Percentiles rank a stretch among this genome's conserved stretches.
phyloP scores from a whole-genome alignment of 768 basidiomycete species.

The Russula earlei region DNA sequence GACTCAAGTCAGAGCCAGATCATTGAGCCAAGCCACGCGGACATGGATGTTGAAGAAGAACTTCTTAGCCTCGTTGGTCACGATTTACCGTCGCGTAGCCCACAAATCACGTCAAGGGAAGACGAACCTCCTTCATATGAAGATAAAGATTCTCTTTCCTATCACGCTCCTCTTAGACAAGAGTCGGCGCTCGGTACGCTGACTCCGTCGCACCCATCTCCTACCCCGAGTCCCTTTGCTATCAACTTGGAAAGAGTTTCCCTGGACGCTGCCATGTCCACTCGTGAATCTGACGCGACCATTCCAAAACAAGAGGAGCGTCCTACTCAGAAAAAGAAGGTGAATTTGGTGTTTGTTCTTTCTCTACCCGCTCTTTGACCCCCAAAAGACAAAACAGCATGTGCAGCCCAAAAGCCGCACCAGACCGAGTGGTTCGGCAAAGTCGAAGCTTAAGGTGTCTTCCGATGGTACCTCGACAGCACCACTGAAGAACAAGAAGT shows the following conservation, averaged over 20 bases:
- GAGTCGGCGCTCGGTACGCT: constrained; percentile 7
- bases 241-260: constrained; percentile 36
- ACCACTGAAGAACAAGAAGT: constrained; percentile 25
- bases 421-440: constrained; percentile 24
- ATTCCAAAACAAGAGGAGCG: constrained; percentile 16
- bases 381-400: constrained; percentile 18
- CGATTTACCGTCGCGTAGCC: constrained; percentile 3
- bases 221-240: constrained; percentile 15
- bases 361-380: neutral
- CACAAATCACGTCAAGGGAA: constrained; percentile 16
- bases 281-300: constrained; percentile 8
- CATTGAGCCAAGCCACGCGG: constrained; percentile 27
- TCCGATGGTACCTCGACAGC: constrained; percentile 21
- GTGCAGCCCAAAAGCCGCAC: constrained; percentile 27
- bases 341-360: constrained; percentile 4
- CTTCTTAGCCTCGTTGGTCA: constrained; percentile 60
- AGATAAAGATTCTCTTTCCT: neutral
- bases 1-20: neutral
- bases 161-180: neutral
- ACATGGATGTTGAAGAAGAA: constrained; percentile 56
- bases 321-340: constrained; percentile 22
- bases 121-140: neutral
- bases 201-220: constrained; percentile 10
- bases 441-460: constrained; percentile 23
- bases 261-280: neutral